These are phyloP conservation scores for Meredithiella fracta DNA, from an alignment of 2,329 filamentous ascomycete genomes.

Conservation along the genomic window DNA sequence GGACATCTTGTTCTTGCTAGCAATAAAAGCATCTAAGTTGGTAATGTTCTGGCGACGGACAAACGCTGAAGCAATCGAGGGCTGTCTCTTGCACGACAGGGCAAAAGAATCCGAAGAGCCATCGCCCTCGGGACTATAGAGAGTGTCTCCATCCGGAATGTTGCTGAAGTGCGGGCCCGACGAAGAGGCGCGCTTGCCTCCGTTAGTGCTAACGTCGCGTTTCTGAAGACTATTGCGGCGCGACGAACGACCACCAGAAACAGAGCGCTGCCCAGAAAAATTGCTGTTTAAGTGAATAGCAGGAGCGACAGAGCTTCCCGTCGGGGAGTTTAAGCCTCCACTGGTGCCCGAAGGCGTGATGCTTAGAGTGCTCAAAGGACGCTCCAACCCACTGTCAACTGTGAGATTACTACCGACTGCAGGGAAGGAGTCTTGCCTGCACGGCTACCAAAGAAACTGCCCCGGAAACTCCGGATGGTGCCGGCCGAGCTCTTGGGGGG, in stretches of 20 bases:
- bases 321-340: slow-evolving; percentile 24
- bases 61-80: slow-evolving; percentile 26
- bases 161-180: slow-evolving; percentile 28
- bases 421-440: slow-evolving; percentile 6
- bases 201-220: slow-evolving; percentile 21
- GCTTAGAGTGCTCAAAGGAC: slow-evolving; percentile 21
- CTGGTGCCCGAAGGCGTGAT: slow-evolving; percentile 29
- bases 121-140: slow-evolving; percentile 33
- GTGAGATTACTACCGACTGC: slow-evolving; percentile 6
- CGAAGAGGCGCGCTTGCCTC: slow-evolving; percentile 28
- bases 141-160: slow-evolving; percentile 33
- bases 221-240: slow-evolving; percentile 14
- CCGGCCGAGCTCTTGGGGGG: slow-evolving; percentile 51
- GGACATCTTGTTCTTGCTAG: slow-evolving; percentile 25
- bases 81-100: slow-evolving; percentile 25
- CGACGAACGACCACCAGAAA: slow-evolving; percentile 9
- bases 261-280: background rate
- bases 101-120: slow-evolving; percentile 29
- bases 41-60: slow-evolving; percentile 28
- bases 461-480: slow-evolving; percentile 51
- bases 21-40: slow-evolving; percentile 30
- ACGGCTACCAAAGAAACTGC: slow-evolving; percentile 58
- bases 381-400: slow-evolving; percentile 1
- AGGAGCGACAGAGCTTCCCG: slow-evolving; percentile 20
- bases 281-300: slow-evolving; percentile 11